Base-by-base conservation (phyloP, 2,329 filamentous ascomycete species). In the Botrytis squamosa region DNA sequence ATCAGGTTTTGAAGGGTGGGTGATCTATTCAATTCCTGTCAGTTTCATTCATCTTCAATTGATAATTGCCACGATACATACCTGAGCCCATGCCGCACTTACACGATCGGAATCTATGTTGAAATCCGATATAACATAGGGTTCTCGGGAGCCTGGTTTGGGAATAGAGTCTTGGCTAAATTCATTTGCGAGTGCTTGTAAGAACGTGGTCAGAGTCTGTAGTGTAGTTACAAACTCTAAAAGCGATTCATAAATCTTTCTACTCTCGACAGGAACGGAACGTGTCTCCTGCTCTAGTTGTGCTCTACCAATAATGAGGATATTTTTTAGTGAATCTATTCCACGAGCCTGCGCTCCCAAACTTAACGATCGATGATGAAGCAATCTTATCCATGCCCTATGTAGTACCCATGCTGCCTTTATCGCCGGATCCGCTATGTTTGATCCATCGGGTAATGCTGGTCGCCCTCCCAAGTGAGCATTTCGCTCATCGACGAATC, bases 341-440 rank as follows among this genome's bases (percentile, higher is more conserved):
- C 76, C 76, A 55, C 46, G 29, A 49, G 22, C 2, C 5, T 49
- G 18, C 14, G 18, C 20, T 59, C 62, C 75, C 20, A 70, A 33
- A 20, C 44, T 63, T 7, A 77, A 64, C 25, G 73, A 74, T 7
- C 75, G 74, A 49, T 75, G 74, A 44, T 77, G 75, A 20, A 77
- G 60, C 29, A 71, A 67, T 20, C 73, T 74, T 52, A 76, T 73
- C 69, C 69, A 77, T 38, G 72, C 73, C 46, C 75, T 62, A 62
- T 76, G 74, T 36, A 77, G 63, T 18, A 66, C 60, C 74, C 74
- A 77, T 8, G 74, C 60, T n/a, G 63, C 59, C n/a, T 44, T 68
- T 44, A 75, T 16, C 20, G 38, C 29, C 25, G 57, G 18, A 18
- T 40, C 40, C 3, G 55, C 25, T n/a, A 75, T 49, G 25, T 71